A percentile compares a stretch with the other conserved stretches of the same genome.
phyloP scores from a whole-genome alignment of 2,329 filamentous ascomycete genomes.

The Sporothrix pallida region DNA sequence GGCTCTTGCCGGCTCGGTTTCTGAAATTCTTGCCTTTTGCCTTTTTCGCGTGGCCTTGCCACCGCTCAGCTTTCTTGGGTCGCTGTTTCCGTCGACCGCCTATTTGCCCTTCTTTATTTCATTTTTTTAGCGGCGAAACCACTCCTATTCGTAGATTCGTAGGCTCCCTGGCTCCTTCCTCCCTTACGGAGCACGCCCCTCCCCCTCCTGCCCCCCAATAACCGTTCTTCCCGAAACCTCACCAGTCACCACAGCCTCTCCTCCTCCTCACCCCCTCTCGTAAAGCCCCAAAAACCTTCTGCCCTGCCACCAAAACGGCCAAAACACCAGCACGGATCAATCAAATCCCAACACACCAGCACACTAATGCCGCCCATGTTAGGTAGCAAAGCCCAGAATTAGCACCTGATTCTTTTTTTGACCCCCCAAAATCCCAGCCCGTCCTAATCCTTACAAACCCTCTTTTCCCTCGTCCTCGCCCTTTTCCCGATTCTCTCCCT shows the following conservation, averaged over 20 bases:
- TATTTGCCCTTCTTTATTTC: slow-evolving; percentile 15
- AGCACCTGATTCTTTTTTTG: slow-evolving; percentile 32
- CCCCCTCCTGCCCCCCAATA: slow-evolving; percentile 20
- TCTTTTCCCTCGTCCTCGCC: slow-evolving; percentile 24
- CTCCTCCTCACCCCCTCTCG: not conserved
- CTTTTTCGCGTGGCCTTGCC: slow-evolving; percentile 28
- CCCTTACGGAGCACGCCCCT: slow-evolving; percentile 21
- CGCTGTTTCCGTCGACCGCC: slow-evolving; percentile 27
- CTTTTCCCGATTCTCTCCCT: slow-evolving; percentile 29
- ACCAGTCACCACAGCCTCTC: not conserved
- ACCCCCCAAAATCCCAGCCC: slow-evolving; percentile 8
- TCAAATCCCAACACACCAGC: slow-evolving; percentile 22
- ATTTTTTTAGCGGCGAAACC: slow-evolving; percentile 17
- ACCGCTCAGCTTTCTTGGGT: slow-evolving; percentile 27
- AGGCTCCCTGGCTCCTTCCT: slow-evolving; percentile 1
- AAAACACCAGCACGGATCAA: slow-evolving; percentile 17
- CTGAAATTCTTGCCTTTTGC: slow-evolving; percentile 11
- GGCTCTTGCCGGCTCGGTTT: slow-evolving; percentile 24
- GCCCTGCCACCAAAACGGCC: not conserved
- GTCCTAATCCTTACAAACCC: slow-evolving; percentile 28
- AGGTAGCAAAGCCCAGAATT: slow-evolving; percentile 28
- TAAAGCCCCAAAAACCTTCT: slow-evolving; percentile 3
- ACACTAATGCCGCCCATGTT: slow-evolving; percentile 22
- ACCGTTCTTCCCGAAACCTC: slow-evolving; percentile 27
- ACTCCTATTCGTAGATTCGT: slow-evolving; percentile 10